Conservation (phyloP, 2,329 filamentous ascomycete genomes). For the Fusarium nodosum region DNA sequence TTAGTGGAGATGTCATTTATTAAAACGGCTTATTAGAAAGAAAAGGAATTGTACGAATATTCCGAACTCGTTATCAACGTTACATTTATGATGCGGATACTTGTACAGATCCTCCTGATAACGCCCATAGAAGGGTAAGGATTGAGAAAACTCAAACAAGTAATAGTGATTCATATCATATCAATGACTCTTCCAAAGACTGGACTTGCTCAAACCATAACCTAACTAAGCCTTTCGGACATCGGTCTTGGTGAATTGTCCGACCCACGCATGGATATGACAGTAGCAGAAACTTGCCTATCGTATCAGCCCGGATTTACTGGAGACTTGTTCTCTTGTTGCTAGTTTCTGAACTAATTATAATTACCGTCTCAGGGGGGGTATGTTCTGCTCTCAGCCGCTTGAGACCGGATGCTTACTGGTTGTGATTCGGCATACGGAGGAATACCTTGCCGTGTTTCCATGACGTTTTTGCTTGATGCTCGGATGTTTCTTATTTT, state of each 20-base stretch:
- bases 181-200: slow-evolving; percentile 37
- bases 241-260: slow-evolving; percentile 49
- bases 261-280: slow-evolving; percentile 37
- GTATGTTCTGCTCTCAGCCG: not conserved
- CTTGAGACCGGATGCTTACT: slow-evolving; percentile 5
- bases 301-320: slow-evolving; percentile 30
- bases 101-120: not conserved
- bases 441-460: slow-evolving; percentile 29
- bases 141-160: not conserved
- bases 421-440: slow-evolving; percentile 31
- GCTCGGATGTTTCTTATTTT: slow-evolving; percentile 3
- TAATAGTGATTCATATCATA: slow-evolving; percentile 7
- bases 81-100: not conserved
- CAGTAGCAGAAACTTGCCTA: slow-evolving; percentile 22
- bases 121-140: not conserved
- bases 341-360: not conserved
- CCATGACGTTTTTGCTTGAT: slow-evolving; percentile 5
- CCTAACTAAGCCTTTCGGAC: slow-evolving; percentile 44
- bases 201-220: not conserved
- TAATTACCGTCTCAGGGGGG: not conserved
- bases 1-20: slow-evolving; percentile 17
- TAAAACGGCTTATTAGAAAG: not conserved
- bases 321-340: not conserved
- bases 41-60: slow-evolving; percentile 5
- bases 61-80: not conserved